A percentile compares a stretch with the other conserved stretches of the same genome.
Conservation (phyloP, 805 yeast genomes). For the Nakazawaea ambrosiae region DNA sequence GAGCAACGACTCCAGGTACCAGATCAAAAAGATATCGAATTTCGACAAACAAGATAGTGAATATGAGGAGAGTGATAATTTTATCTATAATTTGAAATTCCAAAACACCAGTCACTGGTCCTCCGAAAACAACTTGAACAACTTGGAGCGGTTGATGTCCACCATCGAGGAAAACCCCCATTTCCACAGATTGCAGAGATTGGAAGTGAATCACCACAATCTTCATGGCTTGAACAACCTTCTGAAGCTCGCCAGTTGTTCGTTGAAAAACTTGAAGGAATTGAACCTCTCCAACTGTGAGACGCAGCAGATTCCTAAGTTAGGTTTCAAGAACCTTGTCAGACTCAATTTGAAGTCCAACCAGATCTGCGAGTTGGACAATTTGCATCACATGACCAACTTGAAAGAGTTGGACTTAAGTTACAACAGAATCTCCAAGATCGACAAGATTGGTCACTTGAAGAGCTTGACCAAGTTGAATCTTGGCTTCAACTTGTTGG, state of each 20-base stretch:
- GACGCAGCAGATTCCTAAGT: constrained; percentile 55
- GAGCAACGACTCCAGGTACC: not conserved
- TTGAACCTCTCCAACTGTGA: constrained; percentile 76
- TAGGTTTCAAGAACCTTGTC: constrained; percentile 43
- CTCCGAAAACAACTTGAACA: not conserved
- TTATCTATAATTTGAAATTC: constrained; percentile 7
- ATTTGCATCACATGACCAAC: constrained; percentile 5
- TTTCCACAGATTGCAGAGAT: constrained; percentile 2
- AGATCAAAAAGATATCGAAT: not conserved
- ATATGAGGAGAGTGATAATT: not conserved
- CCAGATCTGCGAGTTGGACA: constrained; percentile 8
- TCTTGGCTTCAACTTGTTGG: constrained; percentile 9
- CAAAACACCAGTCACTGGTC: constrained; percentile 9
- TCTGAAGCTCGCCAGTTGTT: constrained; percentile 54
- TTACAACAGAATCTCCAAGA: constrained; percentile 44
- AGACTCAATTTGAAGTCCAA: constrained; percentile 55
- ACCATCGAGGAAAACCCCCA: not conserved
- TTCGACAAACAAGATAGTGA: not conserved
- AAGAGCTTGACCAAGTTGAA: constrained; percentile 4
- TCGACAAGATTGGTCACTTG: constrained; percentile 38
- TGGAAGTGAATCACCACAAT: constrained; percentile 9
- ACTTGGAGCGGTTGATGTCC: not conserved
- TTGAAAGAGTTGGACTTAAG: constrained; percentile 10
- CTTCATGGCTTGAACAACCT: constrained; percentile 22
- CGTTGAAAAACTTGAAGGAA: constrained; percentile 43